Evolutionary conservation across 176 grass and related monocot species (phyloP).

Genomic region (Oryza coarctata): DNA sequence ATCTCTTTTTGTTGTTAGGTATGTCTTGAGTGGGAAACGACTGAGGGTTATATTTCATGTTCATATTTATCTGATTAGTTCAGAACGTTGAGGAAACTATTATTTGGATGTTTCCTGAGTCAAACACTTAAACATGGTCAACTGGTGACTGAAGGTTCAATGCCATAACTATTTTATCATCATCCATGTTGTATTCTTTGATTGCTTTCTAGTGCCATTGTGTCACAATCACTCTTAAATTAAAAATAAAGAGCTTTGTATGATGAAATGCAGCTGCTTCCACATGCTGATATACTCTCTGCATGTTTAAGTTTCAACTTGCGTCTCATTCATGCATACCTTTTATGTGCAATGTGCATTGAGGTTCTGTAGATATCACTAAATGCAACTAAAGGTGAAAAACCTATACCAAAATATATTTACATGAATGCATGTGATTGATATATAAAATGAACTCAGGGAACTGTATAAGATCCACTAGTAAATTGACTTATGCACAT

Average conservation of each 20-base stretch:
- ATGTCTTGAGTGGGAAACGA: neutral
- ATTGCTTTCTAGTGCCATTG: neutral
- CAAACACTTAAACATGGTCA: neutral
- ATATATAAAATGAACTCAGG: neutral
- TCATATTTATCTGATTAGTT: conserved; percentile 18
- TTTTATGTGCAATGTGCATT: neutral
- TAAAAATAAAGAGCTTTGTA: neutral
- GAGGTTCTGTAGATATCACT: neutral
- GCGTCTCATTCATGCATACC: neutral
- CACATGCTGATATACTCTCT: neutral
- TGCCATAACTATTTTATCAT: neutral
- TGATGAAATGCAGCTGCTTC: neutral
- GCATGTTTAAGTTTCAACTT: conserved; percentile 10
- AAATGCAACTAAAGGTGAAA: conserved; percentile 10
- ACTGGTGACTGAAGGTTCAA: neutral
- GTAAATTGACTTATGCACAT: neutral
- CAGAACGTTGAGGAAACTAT: neutral
- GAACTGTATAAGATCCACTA: neutral
- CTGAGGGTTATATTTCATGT: neutral
- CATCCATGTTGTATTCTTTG: neutral
- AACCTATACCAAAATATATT: neutral
- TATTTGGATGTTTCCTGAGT: neutral
- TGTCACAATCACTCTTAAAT: neutral
- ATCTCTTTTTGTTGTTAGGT: neutral
- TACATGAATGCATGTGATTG: neutral